phyloP scores from a whole-genome alignment of 257 asterid species.

The Leonotis leonurus region DNA sequence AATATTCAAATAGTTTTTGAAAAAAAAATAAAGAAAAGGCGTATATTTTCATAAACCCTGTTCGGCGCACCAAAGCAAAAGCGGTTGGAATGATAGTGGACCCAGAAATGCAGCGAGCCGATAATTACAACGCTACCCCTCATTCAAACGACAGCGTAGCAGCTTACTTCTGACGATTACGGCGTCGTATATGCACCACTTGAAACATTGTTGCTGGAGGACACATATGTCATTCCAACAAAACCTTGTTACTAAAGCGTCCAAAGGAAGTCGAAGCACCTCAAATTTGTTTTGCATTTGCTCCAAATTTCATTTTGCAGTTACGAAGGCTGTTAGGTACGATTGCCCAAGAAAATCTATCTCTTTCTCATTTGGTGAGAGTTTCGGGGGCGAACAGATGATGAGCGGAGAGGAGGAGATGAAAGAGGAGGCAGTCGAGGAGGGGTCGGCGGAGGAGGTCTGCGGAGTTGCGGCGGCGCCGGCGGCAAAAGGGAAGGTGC shows the following conservation, averaged over 20 bases:
- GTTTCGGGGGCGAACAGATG: not conserved
- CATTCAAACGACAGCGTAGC: constrained; percentile 2
- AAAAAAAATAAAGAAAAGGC: not conserved
- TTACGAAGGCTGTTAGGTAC: constrained; percentile 35
- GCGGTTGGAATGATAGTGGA: constrained; percentile 33
- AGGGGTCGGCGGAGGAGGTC: constrained; percentile 22
- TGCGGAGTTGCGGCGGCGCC: constrained; percentile 10
- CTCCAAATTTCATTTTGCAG: constrained; percentile 24
- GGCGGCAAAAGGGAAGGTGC: constrained; percentile 35
- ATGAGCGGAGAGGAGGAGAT: constrained; percentile 24
- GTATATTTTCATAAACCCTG: not conserved
- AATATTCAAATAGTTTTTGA: not conserved
- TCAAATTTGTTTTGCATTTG: constrained; percentile 5
- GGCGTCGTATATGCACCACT: not conserved
- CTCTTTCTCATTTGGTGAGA: not conserved
- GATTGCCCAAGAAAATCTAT: constrained; percentile 17
- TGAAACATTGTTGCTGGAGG: not conserved
- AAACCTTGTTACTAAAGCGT: constrained; percentile 20
- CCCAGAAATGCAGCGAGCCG: constrained; percentile 5
- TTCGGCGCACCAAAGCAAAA: constrained; percentile 30
- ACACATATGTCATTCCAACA: constrained; percentile 21
- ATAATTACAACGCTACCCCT: constrained; percentile 13
- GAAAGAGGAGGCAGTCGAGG: constrained; percentile 10
- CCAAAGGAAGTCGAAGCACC: constrained; percentile 18
- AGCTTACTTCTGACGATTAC: not conserved